Evolutionary conservation across 257 asterid species (phyloP).

Genomic region (Solanum medicagineum): DNA sequence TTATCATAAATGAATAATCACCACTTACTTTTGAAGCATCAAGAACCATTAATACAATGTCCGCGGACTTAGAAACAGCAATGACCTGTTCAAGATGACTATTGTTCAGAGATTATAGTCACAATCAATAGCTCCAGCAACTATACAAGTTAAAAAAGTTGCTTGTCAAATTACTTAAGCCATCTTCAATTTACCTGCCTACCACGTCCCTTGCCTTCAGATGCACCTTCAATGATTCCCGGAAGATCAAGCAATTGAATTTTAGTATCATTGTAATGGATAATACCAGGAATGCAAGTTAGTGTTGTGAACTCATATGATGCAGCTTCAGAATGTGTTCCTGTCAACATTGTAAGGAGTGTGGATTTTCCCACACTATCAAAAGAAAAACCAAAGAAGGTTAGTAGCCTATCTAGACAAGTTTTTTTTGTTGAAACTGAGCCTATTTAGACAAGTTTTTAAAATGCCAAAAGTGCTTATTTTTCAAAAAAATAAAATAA

Average conservation of each 20-base stretch:
- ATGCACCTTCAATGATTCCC: constrained; percentile 98
- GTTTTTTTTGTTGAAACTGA: background rate
- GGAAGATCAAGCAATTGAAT: constrained; percentile 99
- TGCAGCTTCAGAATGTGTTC: constrained; percentile 98
- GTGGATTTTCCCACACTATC: constrained; percentile 96
- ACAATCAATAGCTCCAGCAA: background rate
- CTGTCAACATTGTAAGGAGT: constrained; percentile 90
- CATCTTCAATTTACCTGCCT: constrained; percentile 52
- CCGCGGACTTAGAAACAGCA: constrained; percentile 95
- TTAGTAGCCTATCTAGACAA: background rate
- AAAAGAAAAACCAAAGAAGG: background rate
- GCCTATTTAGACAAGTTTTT: background rate
- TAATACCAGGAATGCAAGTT: constrained; percentile 96
- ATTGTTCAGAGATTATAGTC: constrained; percentile 5
- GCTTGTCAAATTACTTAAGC: background rate
- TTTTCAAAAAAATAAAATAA: background rate
- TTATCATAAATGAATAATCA: background rate
- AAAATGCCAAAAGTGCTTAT: background rate
- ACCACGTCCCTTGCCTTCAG: constrained; percentile 99
- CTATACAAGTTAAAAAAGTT: background rate
- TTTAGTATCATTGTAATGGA: constrained; percentile 92
- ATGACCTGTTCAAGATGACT: constrained; percentile 52
- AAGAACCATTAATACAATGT: constrained; percentile 80
- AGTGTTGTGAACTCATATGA: constrained; percentile 97
- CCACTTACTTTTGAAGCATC: constrained; percentile 61